phyloP scores from a whole-genome alignment of 345 rosid species.

The Alliaria petiolata region DNA sequence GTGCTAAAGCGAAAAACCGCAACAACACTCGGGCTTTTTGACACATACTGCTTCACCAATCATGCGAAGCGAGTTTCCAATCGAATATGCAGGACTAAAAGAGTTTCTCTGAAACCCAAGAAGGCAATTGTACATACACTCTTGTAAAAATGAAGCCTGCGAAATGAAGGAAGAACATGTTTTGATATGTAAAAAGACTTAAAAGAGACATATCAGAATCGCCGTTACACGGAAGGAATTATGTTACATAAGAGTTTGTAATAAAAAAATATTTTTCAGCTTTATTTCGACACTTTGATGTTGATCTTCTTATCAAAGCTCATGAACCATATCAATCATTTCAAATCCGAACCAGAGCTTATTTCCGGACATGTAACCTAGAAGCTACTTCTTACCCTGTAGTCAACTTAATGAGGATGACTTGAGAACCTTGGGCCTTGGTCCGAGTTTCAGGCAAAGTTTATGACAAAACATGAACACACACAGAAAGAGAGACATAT shows the following conservation, averaged over 20 bases:
- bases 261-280: background rate
- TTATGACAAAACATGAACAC: background rate
- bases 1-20: slow-evolving; percentile 1
- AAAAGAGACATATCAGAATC: background rate
- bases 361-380: no score
- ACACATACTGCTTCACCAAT: background rate
- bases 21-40: background rate
- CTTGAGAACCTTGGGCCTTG: background rate
- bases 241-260: slow-evolving; percentile 18
- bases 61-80: background rate
- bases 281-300: background rate
- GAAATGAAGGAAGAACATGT: slow-evolving; percentile 16
- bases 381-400: background rate
- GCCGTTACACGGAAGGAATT: background rate
- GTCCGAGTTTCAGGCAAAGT: slow-evolving; percentile 6
- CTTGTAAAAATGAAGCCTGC: slow-evolving; percentile 2
- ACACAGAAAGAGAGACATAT: background rate
- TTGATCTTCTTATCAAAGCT: background rate
- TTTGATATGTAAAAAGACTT: slow-evolving; percentile 18
- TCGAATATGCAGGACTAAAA: background rate
- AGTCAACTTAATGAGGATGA: slow-evolving; percentile 2
- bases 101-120: slow-evolving; percentile 7
- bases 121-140: slow-evolving; percentile 22
- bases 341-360: background rate
- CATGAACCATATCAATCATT: background rate